Evolutionary conservation across 208 protist species (phyloP).

Genomic region (Willaertia magna): DNA sequence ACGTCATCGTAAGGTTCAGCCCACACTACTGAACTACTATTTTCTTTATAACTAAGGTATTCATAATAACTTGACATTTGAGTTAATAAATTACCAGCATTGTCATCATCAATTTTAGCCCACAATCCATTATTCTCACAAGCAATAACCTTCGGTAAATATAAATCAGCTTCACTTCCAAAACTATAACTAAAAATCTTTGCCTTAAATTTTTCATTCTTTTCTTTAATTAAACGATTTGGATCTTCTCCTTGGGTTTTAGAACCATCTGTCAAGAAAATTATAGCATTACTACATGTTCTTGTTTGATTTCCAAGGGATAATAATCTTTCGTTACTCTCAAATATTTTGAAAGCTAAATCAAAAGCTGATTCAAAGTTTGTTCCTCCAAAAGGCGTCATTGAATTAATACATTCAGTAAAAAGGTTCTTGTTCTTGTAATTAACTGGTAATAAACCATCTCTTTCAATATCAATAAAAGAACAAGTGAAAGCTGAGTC

Average conservation of each 20-base stretch:
- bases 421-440: neutral
- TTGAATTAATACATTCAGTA: neutral
- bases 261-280: neutral
- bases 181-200: neutral
- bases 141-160: neutral
- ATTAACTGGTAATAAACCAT: neutral
- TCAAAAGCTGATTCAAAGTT: neutral
- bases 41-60: neutral
- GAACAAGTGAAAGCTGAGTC: neutral
- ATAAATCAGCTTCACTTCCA: neutral
- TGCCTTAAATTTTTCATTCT: neutral
- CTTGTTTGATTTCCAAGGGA: neutral
- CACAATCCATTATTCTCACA: neutral
- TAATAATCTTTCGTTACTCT: neutral
- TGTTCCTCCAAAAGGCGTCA: neutral
- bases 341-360: neutral
- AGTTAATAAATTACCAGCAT: neutral
- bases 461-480: neutral
- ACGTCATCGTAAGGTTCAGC: neutral
- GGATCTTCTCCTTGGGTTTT: neutral
- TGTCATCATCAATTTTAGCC: neutral
- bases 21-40: neutral
- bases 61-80: neutral
- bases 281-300: neutral
- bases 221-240: neutral